Percentiles rank a stretch among this genome's conserved stretches.
phyloP scores from a whole-genome alignment of 768 basidiomycete species.

The Mrakia gelida region DNA sequence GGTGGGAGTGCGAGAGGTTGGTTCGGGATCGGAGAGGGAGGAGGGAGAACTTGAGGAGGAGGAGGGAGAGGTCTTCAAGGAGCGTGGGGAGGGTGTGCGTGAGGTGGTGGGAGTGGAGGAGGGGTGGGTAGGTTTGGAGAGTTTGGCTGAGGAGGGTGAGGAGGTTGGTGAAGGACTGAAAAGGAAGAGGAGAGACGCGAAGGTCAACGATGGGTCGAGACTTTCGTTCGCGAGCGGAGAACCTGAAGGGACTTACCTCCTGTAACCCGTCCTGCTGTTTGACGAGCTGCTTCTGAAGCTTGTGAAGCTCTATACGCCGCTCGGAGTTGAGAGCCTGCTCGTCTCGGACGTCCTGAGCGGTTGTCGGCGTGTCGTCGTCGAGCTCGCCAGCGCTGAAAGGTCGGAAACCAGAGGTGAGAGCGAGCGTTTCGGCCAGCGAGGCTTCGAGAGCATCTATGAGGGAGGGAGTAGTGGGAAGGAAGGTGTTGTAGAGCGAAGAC shows the following conservation, averaged over 20 bases:
- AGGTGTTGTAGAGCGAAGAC: too few relatives aligned
- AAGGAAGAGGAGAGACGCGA: neutral
- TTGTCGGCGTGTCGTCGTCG: neutral
- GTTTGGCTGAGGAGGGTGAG: neutral
- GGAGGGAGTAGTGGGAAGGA: too few relatives aligned
- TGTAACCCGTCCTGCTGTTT: neutral
- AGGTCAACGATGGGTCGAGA: neutral
- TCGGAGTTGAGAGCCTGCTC: neutral
- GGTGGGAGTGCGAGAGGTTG: neutral
- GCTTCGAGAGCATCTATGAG: too few relatives aligned
- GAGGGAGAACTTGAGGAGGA: slow-evolving; percentile 1
- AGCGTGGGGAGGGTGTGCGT: neutral
- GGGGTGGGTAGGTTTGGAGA: neutral
- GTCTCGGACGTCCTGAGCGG: neutral
- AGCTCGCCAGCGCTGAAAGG: neutral
- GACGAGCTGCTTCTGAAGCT: neutral
- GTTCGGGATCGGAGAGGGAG: neutral
- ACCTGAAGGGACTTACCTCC: neutral
- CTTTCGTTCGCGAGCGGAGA: neutral
- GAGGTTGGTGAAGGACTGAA: neutral
- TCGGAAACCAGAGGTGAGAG: neutral
- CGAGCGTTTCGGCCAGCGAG: too few relatives aligned
- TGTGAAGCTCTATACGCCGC: neutral
- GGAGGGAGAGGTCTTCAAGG: neutral
- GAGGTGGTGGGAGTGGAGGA: neutral